phyloP scores from a whole-genome alignment of 2,329 filamentous ascomycete genomes.

The Cladobotryum protrusum region DNA sequence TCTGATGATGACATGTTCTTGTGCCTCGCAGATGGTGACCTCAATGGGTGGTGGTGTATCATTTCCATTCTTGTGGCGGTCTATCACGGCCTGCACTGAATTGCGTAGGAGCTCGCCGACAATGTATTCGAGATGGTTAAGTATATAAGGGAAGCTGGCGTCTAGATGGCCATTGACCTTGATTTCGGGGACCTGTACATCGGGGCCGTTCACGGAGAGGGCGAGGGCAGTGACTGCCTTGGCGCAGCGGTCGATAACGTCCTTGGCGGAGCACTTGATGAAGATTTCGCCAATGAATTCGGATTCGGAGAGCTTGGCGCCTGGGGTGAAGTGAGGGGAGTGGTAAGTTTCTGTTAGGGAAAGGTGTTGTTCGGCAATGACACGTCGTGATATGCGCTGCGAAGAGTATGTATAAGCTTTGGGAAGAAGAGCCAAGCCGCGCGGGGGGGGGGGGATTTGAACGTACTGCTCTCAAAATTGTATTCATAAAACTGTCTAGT shows the following conservation, averaged over 20 bases:
- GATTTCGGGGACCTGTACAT: slow-evolving; percentile 71
- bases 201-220: slow-evolving; percentile 65
- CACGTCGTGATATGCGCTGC: slow-evolving; percentile 85
- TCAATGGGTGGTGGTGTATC: slow-evolving; percentile 69
- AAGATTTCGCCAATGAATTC: slow-evolving; percentile 97
- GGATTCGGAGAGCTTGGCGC: slow-evolving; percentile 62
- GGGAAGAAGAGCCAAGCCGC: neutral
- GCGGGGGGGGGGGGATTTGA: neutral
- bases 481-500: slow-evolving; percentile 93
- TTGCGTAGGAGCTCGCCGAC: slow-evolving; percentile 92
- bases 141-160: slow-evolving; percentile 92
- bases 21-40: slow-evolving; percentile 87
- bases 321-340: slow-evolving; percentile 81
- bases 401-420: neutral
- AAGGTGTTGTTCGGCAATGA: slow-evolving; percentile 96
- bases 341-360: slow-evolving; percentile 92
- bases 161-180: slow-evolving; percentile 76
- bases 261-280: slow-evolving; percentile 81
- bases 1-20: slow-evolving; percentile 91
- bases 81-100: slow-evolving; percentile 86
- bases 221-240: slow-evolving; percentile 69
- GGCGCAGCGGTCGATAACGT: slow-evolving; percentile 80
- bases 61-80: slow-evolving; percentile 50
- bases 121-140: slow-evolving; percentile 95
- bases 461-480: slow-evolving; percentile 76